phyloP scores from a whole-genome alignment of 2,329 filamentous ascomycete species.

The Calonectria honghensis region DNA sequence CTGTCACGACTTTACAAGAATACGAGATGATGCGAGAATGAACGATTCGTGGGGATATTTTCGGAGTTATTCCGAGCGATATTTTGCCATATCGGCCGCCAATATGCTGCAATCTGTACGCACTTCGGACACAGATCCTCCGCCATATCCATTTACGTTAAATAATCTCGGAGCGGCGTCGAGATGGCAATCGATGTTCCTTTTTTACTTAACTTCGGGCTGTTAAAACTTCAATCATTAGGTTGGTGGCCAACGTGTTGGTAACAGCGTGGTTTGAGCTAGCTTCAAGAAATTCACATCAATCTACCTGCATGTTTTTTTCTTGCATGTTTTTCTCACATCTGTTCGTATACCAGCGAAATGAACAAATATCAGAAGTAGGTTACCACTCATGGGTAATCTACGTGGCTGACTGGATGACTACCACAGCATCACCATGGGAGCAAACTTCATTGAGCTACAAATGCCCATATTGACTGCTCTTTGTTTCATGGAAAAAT shows the following conservation, averaged over 20 bases:
- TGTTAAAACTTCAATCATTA: neutral
- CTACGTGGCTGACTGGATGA: no score
- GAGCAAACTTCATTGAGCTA: no score
- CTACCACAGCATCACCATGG: no score
- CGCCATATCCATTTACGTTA: neutral
- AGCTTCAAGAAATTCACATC: neutral
- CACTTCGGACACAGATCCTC: neutral
- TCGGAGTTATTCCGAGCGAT: slow-evolving; percentile 5
- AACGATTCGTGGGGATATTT: slow-evolving; percentile 24
- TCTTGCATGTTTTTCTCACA: neutral
- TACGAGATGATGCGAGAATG: neutral
- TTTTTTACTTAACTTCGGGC: no score
- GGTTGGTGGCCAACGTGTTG: neutral
- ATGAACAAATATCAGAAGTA: neutral
- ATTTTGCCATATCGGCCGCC: neutral
- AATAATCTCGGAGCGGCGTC: neutral
- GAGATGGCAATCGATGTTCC: neutral
- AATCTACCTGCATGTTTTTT: neutral
- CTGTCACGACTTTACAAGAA: no score
- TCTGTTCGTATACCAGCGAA: neutral
- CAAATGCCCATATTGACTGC: no score
- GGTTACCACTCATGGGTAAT: neutral
- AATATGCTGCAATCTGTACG: neutral
- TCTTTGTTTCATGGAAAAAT: no score
- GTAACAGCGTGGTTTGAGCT: neutral